phyloP scores from a whole-genome alignment of 176 grass and related monocot genomes.

The Raddia distichophylla region DNA sequence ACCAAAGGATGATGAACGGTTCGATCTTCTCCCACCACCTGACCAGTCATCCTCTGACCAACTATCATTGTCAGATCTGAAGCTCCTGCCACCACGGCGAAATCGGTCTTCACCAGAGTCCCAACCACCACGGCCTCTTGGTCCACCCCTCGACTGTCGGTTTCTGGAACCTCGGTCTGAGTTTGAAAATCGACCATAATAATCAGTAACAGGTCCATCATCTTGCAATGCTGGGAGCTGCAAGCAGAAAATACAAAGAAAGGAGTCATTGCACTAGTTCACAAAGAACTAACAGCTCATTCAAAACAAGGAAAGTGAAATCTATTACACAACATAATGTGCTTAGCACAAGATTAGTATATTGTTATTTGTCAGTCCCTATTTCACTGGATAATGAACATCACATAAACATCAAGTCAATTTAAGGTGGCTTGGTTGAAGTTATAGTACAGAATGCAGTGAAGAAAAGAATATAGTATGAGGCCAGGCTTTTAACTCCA shows the following conservation, averaged over 20 bases:
- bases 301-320: constrained; percentile 11
- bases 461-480: not conserved
- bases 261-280: constrained; percentile 29
- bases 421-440: constrained; percentile 29
- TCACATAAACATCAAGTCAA: constrained; percentile 4
- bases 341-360: not conserved
- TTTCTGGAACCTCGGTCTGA: constrained; percentile 58
- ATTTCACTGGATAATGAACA: not conserved
- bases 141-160: constrained; percentile 43
- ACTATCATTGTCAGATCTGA: constrained; percentile 58
- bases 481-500: constrained; percentile 19
- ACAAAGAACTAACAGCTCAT: constrained; percentile 16
- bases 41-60: constrained; percentile 58
- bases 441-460: not conserved
- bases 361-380: not conserved
- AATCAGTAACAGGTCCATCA: constrained; percentile 74
- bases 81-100: constrained; percentile 65
- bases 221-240: constrained; percentile 96
- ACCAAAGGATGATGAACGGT: constrained; percentile 55
- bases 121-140: constrained; percentile 56
- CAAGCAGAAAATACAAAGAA: constrained; percentile 36
- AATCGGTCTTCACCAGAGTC: constrained; percentile 59
- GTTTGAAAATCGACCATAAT: constrained; percentile 81
- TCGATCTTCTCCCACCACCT: constrained; percentile 57
- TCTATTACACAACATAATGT: not conserved